Percentiles rank a stretch among this genome's conserved stretches.
Conservation (phyloP, 805 yeast species). For the Wickerhamia fluorescens region DNA sequence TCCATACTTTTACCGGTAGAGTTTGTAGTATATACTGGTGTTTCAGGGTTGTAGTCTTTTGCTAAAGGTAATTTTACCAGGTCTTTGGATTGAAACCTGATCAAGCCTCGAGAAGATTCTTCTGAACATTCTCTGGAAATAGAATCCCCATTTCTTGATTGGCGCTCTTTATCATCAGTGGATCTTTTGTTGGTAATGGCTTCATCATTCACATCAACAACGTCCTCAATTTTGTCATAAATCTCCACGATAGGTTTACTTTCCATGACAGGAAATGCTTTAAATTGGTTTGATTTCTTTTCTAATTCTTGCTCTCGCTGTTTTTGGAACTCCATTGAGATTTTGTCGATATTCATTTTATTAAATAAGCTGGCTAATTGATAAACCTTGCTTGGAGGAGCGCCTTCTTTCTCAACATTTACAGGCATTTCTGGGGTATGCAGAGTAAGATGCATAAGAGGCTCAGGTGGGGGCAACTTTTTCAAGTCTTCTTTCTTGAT, state of each 20-base stretch:
- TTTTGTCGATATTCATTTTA: conserved; percentile 69
- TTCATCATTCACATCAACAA: conserved; percentile 47
- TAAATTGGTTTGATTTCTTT: conserved; percentile 52
- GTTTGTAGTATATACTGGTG: conserved; percentile 1
- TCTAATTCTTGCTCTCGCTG: conserved; percentile 75
- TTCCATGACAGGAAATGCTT: conserved; percentile 63
- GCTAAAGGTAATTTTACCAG: too few species aligned
- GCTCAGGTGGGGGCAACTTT: conserved; percentile 10
- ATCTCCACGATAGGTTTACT: conserved; percentile 88
- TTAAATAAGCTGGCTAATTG: conserved; percentile 63
- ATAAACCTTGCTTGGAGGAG: conserved; percentile 37
- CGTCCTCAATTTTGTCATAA: conserved; percentile 82
- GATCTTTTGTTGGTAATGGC: conserved; percentile 4
- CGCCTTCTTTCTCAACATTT: conserved; percentile 1
- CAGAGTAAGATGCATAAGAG: conserved; percentile 8
- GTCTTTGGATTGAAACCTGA: too few species aligned
- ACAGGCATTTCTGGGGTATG: conserved; percentile 3
- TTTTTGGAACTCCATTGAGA: conserved; percentile 78
- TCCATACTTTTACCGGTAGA: conserved; percentile 13
- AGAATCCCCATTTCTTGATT: background rate
- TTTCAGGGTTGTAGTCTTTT: conserved; percentile 1
- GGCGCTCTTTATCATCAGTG: conserved; percentile 1
- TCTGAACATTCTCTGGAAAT: background rate
- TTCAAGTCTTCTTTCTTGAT: conserved; percentile 5
- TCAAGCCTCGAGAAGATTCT: too few species aligned